phyloP scores from a whole-genome alignment of 306 rosid species.

The Biancaea sappan region DNA sequence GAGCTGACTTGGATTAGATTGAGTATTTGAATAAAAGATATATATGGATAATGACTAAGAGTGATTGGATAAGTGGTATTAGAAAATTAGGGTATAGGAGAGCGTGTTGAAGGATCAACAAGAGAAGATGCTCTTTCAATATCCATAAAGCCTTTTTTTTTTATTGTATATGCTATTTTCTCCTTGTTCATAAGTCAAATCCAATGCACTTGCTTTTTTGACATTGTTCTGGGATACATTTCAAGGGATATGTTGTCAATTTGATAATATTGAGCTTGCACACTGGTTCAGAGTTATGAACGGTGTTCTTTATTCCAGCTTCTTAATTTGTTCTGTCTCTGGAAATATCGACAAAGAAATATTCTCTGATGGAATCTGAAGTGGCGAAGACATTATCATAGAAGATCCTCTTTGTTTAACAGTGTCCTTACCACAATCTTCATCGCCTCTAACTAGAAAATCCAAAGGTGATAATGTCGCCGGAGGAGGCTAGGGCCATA shows the following conservation, averaged over 20 bases:
- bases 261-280: slow-evolving; percentile 4
- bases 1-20: slow-evolving; percentile 28
- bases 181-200: slow-evolving; percentile 20
- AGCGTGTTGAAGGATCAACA: slow-evolving; percentile 21
- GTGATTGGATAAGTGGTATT: slow-evolving; percentile 15
- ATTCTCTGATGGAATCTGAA: too few relatives aligned
- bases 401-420: too few relatives aligned
- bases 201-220: background rate
- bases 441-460: too few relatives aligned
- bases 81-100: slow-evolving; percentile 10
- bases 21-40: slow-evolving; percentile 25
- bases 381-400: too few relatives aligned
- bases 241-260: slow-evolving; percentile 36
- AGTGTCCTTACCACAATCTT: too few relatives aligned
- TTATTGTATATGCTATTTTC: background rate
- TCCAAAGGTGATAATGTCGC: too few relatives aligned
- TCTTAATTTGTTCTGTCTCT: slow-evolving; percentile 57
- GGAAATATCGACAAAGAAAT: too few relatives aligned
- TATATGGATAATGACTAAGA: too few relatives aligned
- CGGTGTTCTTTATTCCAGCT: slow-evolving; percentile 41
- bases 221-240: slow-evolving; percentile 31
- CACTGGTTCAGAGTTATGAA: slow-evolving; percentile 52
- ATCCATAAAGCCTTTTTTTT: slow-evolving; percentile 2
- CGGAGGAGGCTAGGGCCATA: too few relatives aligned
- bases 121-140: slow-evolving; percentile 17